Evolutionary conservation across 441 rosid genomes (phyloP).

Genomic region (Theobroma grandiflorum): DNA sequence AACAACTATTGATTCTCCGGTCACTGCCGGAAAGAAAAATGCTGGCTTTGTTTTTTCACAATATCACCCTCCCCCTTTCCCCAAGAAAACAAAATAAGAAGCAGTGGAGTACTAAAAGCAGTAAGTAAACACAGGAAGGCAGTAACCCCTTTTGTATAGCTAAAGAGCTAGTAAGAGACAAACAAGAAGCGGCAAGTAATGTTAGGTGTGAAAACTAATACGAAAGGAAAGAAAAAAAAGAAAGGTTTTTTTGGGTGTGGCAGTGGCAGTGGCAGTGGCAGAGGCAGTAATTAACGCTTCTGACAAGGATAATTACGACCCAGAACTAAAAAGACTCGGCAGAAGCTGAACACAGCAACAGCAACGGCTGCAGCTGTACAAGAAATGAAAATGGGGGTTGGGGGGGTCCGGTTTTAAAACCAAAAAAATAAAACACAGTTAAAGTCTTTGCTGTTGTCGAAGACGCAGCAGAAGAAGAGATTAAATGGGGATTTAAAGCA

Average conservation of each 20-base stretch:
- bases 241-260: neutral
- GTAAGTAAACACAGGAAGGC: neutral
- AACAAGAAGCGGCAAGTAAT: slow-evolving; percentile 45
- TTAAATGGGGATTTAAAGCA: slow-evolving; percentile 27
- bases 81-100: neutral
- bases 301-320: slow-evolving; percentile 68
- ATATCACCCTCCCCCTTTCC: neutral
- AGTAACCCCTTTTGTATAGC: neutral
- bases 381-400: slow-evolving; percentile 15
- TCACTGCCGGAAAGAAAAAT: neutral
- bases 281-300: slow-evolving; percentile 57
- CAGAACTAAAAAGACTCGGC: slow-evolving; percentile 26
- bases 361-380: neutral
- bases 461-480: slow-evolving; percentile 15
- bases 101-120: neutral
- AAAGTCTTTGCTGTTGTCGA: neutral
- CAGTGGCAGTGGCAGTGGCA: slow-evolving; percentile 41
- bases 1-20: slow-evolving; percentile 10
- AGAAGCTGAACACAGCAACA: slow-evolving; percentile 6
- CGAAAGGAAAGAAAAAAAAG: slow-evolving; percentile 25
- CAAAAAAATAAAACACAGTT: neutral
- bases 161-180: slow-evolving; percentile 29
- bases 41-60: neutral
- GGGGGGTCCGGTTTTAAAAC: neutral
- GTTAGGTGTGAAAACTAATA: slow-evolving; percentile 39